Evolutionary conservation across 129 eudicot species (phyloP).

Genomic region (Flaveria linearis): DNA sequence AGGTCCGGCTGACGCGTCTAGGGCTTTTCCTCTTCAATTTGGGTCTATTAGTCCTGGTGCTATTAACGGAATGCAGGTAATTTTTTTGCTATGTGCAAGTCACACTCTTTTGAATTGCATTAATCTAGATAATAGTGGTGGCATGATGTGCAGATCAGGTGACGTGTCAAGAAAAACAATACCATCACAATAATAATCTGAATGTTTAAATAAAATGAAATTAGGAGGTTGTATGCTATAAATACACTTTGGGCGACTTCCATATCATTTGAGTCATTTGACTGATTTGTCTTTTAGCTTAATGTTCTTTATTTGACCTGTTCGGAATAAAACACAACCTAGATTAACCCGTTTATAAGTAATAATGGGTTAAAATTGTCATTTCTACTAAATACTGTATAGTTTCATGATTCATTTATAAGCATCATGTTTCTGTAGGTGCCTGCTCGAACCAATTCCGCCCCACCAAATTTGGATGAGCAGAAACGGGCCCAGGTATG

Average conservation of each 20-base stretch:
- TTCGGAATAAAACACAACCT: not conserved
- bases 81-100: slow-evolving; percentile 3
- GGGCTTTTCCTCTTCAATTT: slow-evolving; percentile 71
- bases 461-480: slow-evolving; percentile 89
- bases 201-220: not conserved
- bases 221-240: slow-evolving; percentile 3
- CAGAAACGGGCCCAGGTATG: slow-evolving; percentile 87
- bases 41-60: slow-evolving; percentile 82
- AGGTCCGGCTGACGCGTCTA: slow-evolving; percentile 64
- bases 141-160: not conserved
- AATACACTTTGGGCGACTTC: not conserved
- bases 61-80: slow-evolving; percentile 83
- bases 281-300: not conserved
- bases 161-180: slow-evolving; percentile 5
- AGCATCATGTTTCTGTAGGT: slow-evolving; percentile 46
- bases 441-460: slow-evolving; percentile 89
- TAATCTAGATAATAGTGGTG: slow-evolving; percentile 2
- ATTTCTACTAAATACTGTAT: not conserved
- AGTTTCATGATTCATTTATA: not conserved
- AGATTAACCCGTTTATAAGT: not conserved
- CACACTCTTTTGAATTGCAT: slow-evolving; percentile 17
- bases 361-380: not conserved
- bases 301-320: not conserved
- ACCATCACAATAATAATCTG: not conserved
- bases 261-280: not conserved